Evolutionary conservation across 148 eudicot species (phyloP).

Genomic region (Bassia scoparia): DNA sequence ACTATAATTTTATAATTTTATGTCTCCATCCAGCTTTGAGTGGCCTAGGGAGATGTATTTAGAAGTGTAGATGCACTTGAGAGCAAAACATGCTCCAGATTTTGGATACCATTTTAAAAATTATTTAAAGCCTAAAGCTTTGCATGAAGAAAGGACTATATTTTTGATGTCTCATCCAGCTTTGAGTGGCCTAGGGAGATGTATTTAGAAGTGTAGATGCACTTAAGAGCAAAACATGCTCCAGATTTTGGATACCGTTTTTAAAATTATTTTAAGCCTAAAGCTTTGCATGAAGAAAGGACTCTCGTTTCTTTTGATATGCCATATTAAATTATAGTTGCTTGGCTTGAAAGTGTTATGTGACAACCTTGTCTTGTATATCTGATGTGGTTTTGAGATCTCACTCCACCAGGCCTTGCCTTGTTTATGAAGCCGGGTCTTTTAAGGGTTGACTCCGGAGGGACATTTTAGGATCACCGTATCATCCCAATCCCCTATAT

Average conservation of each 20-base stretch:
- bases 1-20: too few relatives aligned
- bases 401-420: not conserved
- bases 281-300: not conserved
- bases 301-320: too few relatives aligned
- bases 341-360: too few relatives aligned
- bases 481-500: not conserved
- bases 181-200: not conserved
- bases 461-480: not conserved
- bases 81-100: too few relatives aligned
- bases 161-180: not conserved
- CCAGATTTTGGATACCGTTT: too few relatives aligned
- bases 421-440: not conserved
- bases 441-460: not conserved
- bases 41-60: not conserved
- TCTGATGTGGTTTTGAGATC: not conserved
- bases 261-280: not conserved
- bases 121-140: not conserved
- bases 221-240: too few relatives aligned
- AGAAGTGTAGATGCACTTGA: not conserved
- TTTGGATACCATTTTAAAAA: too few relatives aligned
- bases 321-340: too few relatives aligned
- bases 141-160: not conserved
- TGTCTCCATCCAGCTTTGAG: not conserved
- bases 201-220: not conserved
- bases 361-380: not conserved